A percentile compares a stretch with the other conserved stretches of the same genome.
Evolutionary conservation across 768 basidiomycete species (phyloP).

Genomic region (Russula emetica): DNA sequence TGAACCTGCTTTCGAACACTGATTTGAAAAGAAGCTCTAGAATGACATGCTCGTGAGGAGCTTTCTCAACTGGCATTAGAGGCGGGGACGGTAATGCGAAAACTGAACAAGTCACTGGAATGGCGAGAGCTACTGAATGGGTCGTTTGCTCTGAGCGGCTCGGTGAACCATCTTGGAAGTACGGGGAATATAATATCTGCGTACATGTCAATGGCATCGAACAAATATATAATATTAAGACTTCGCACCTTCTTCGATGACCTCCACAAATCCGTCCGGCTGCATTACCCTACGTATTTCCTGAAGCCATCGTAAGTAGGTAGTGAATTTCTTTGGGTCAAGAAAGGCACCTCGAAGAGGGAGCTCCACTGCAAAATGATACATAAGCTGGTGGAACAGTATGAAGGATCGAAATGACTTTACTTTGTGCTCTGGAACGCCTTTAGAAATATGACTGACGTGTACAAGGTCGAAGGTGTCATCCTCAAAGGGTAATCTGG

Average conservation of each 20-base stretch:
- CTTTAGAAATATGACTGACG: constrained; percentile 58
- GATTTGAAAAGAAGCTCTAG: constrained; percentile 29
- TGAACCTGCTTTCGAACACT: constrained; percentile 29
- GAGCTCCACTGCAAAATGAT: constrained; percentile 19
- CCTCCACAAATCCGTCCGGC: constrained; percentile 66
- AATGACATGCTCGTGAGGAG: constrained; percentile 24
- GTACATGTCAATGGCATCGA: constrained; percentile 1
- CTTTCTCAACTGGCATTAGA: constrained; percentile 14
- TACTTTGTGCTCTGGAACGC: constrained; percentile 52
- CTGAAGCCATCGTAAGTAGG: constrained; percentile 39
- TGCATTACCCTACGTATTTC: constrained; percentile 68
- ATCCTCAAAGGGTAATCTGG: constrained; percentile 73
- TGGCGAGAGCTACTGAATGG: constrained; percentile 10
- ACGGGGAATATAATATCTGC: constrained; percentile 72
- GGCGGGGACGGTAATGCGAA: constrained; percentile 13
- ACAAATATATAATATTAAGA: not conserved
- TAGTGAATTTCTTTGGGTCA: constrained; percentile 4
- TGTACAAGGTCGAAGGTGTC: constrained; percentile 83
- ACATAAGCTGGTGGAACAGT: constrained; percentile 48
- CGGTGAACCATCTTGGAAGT: constrained; percentile 74
- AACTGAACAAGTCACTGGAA: constrained; percentile 6
- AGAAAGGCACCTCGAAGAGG: constrained; percentile 17
- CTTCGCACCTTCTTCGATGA: constrained; percentile 64
- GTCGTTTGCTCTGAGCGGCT: constrained; percentile 48
- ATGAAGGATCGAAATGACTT: constrained; percentile 20